Conservation (phyloP, 352 stramenopile species). For the Phytophthora syringae region DNA sequence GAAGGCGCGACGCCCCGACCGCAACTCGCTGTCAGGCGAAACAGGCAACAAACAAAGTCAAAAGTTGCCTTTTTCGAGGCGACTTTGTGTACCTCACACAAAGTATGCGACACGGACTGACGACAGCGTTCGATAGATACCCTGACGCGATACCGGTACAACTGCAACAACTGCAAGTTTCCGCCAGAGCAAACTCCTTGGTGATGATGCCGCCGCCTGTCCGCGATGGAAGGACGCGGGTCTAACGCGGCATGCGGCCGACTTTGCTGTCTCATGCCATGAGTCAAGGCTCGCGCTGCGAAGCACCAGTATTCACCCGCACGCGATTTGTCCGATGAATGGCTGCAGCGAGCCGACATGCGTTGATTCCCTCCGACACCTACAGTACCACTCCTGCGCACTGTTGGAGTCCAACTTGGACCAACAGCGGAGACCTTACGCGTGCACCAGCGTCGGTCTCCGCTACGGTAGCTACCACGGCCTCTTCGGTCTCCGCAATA, state of each 20-base stretch:
- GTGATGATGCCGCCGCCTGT: no score
- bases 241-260: background rate
- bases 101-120: slow-evolving; percentile 30
- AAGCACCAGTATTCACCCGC: no score
- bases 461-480: no score
- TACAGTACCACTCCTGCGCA: no score
- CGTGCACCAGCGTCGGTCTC: no score
- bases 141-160: background rate
- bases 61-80: slow-evolving; percentile 24
- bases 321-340: slow-evolving; percentile 18
- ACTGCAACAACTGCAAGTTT: background rate
- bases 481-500: no score
- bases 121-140: slow-evolving; percentile 22
- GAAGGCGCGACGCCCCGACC: slow-evolving; percentile 11
- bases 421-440: no score
- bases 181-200: no score
- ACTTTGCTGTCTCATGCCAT: slow-evolving; percentile 20
- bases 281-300: background rate
- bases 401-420: no score
- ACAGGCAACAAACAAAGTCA: slow-evolving; percentile 6
- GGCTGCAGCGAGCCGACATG: no score
- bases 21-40: slow-evolving; percentile 12
- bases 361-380: no score
- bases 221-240: slow-evolving; percentile 9
- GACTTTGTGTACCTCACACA: slow-evolving; percentile 15